Conservation (phyloP, 1,139 yeast genomes). For the Wickerhamomyces sp. region DNA sequence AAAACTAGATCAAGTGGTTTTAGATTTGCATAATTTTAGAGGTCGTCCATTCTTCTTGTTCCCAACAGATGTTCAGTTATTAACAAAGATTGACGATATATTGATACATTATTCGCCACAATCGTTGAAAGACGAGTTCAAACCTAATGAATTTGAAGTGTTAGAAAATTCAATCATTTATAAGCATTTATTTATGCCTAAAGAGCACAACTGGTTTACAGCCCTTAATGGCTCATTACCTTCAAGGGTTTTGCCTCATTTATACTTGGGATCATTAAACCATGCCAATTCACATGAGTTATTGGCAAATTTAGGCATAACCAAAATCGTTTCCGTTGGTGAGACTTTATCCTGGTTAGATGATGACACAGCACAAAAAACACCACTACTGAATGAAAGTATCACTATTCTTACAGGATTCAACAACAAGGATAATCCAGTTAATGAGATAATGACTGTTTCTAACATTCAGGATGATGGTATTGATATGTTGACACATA, state of each 20-base stretch:
- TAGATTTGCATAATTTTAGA: constrained; percentile 55
- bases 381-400: constrained; percentile 21
- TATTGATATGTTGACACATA: constrained; percentile 41
- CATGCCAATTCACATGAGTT: constrained; percentile 77
- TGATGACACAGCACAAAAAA: constrained; percentile 15
- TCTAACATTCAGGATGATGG: constrained; percentile 46
- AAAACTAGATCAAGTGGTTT: constrained; percentile 42
- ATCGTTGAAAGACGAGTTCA: constrained; percentile 7
- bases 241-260: constrained; percentile 66
- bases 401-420: constrained; percentile 28
- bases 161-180: constrained; percentile 16
- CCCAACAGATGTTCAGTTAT: constrained; percentile 64
- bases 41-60: constrained; percentile 84
- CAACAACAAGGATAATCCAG: constrained; percentile 26
- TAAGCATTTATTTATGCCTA: constrained; percentile 13
- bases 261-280: constrained; percentile 78
- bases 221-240: constrained; percentile 35
- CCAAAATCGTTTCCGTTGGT: constrained; percentile 81
- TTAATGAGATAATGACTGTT: constrained; percentile 36
- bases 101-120: constrained; percentile 54
- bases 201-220: constrained; percentile 21
- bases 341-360: constrained; percentile 63
- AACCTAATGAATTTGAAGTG: constrained; percentile 10
- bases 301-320: constrained; percentile 62
- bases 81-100: constrained; percentile 60